phyloP scores from a whole-genome alignment of 2,329 filamentous ascomycete genomes.

The Fusarium zealandicum region DNA sequence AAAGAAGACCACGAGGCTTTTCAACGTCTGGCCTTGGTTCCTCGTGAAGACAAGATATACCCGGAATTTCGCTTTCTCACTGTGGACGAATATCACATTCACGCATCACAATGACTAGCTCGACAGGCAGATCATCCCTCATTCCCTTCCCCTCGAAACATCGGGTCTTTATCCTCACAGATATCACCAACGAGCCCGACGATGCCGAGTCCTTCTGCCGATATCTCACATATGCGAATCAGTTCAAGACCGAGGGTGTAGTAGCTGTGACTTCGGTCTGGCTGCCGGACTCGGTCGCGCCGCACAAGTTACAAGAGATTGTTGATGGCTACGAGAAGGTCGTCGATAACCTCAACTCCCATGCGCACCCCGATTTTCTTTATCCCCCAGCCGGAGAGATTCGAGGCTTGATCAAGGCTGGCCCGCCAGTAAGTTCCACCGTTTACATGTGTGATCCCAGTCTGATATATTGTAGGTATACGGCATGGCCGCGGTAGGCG shows the following conservation, averaged over 20 bases:
- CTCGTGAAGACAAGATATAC: neutral
- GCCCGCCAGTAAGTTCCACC: conserved; percentile 31
- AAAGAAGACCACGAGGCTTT: too few species aligned
- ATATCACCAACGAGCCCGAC: conserved; percentile 56
- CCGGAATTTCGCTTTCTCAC: too few species aligned
- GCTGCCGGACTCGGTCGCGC: conserved; percentile 49
- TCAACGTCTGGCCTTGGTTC: neutral
- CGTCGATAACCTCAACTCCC: conserved; percentile 55
- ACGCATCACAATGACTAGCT: neutral
- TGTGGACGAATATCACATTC: neutral
- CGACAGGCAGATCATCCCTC: neutral
- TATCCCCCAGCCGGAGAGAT: conserved; percentile 51
- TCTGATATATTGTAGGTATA: conserved; percentile 23
- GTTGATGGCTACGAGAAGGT: conserved; percentile 53
- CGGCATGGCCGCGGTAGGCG: conserved; percentile 33
- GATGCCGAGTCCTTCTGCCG: conserved; percentile 55
- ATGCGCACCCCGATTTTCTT: conserved; percentile 51
- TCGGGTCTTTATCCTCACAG: conserved; percentile 53
- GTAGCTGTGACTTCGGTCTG: conserved; percentile 55
- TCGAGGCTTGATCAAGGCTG: conserved; percentile 45
- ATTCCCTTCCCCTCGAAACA: conserved; percentile 38
- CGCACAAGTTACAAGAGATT: conserved; percentile 47
- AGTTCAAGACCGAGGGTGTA: conserved; percentile 54
- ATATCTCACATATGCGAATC: conserved; percentile 54
- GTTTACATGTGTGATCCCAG: too few species aligned